A percentile compares a stretch with the other conserved stretches of the same genome.
These are phyloP conservation scores for Dittrichia graveolens DNA, from an alignment of 129 eudicot species.

Conservation along the genomic window DNA sequence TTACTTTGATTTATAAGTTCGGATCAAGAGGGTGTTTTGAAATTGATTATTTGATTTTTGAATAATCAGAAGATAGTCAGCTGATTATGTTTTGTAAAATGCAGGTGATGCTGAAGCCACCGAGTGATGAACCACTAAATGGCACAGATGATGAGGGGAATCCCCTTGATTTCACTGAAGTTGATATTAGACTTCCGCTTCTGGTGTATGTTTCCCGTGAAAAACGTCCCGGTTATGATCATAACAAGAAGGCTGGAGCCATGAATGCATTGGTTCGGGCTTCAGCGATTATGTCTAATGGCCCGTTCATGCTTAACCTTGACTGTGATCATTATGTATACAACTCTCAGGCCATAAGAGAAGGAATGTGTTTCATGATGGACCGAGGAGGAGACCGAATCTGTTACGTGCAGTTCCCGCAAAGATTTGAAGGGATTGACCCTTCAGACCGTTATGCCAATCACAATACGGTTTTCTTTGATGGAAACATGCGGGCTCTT, in stretches of 20 bases:
- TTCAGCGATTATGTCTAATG: slow-evolving; percentile 71
- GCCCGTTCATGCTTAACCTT: slow-evolving; percentile 70
- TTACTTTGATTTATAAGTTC: neutral
- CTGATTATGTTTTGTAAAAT: slow-evolving; percentile 12
- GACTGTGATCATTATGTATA: slow-evolving; percentile 63
- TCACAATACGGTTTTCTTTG: slow-evolving; percentile 64
- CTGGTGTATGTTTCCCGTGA: slow-evolving; percentile 72
- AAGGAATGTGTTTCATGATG: slow-evolving; percentile 73
- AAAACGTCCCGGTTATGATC: slow-evolving; percentile 73
- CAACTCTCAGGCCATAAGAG: slow-evolving; percentile 57
- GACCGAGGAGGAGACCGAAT: slow-evolving; percentile 65
- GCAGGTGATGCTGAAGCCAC: slow-evolving; percentile 77
- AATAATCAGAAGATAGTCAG: too few species aligned
- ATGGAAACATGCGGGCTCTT: slow-evolving; percentile 62
- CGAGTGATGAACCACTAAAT: slow-evolving; percentile 54
- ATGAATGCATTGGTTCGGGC: slow-evolving; percentile 75
- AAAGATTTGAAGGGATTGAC: slow-evolving; percentile 60
- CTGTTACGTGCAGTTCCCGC: slow-evolving; percentile 56
- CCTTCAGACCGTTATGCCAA: slow-evolving; percentile 66
- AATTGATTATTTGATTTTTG: too few species aligned
- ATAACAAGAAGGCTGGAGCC: slow-evolving; percentile 80
- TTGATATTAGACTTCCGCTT: slow-evolving; percentile 67
- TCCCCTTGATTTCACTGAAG: slow-evolving; percentile 49
- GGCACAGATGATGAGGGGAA: slow-evolving; percentile 37
- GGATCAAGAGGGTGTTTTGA: too few species aligned